Evolutionary conservation across 1,284 basidiomycete species (phyloP), one percentile per base, ranked within the genome.

Genomic region (Farysia itapuensis): DNA sequence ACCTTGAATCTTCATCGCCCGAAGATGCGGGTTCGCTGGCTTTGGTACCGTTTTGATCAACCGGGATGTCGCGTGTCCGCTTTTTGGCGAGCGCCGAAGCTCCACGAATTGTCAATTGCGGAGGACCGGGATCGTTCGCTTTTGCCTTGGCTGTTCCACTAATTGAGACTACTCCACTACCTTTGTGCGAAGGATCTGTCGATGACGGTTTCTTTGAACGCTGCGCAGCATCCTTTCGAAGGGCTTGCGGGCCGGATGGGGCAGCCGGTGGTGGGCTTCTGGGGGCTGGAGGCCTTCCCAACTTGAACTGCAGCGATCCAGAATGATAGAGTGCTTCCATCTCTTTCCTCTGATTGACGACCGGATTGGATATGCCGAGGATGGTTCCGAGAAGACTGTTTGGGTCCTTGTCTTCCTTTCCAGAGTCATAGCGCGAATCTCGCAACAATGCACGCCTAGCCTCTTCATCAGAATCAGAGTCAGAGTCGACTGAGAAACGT

Each of bases 351-450:
- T 67, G 53, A 35, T 64, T 64, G 70, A 84, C 66, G 53, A 89
- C 89, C 80, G 91, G 87, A 68, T 87, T 85, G 1, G 87, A 86
- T 5, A 94, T 83, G 24, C 87, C 87, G 79, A 95, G 81, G 19
- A 95, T 84, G 35, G 82, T 85, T 2, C 85, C 84, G 18, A 95
- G 77, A 36, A 95, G 85, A 69, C 88, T 90, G 81, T 88, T 81
- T 35, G 50, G 52, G 78, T 79, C 28, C 74, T 78, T 44, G 75
- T 72, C 18, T 9, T 59, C 40, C 37, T 54, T 50, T 9, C 60
- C 47, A 30, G 49, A 43, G 16, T 40, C 43, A 28, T 30, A 34
- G 18, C 44, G 46, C 28, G 64, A 56, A 30, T 61, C 58, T 16
- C 47, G 46, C n/a, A 67, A 39, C 11, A 70, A 42, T 9, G 61